Percentiles rank a stretch among this genome's conserved stretches.
Evolutionary conservation across 2,329 filamentous ascomycete genomes (phyloP).

Genomic region (Diaporthe humulicola): DNA sequence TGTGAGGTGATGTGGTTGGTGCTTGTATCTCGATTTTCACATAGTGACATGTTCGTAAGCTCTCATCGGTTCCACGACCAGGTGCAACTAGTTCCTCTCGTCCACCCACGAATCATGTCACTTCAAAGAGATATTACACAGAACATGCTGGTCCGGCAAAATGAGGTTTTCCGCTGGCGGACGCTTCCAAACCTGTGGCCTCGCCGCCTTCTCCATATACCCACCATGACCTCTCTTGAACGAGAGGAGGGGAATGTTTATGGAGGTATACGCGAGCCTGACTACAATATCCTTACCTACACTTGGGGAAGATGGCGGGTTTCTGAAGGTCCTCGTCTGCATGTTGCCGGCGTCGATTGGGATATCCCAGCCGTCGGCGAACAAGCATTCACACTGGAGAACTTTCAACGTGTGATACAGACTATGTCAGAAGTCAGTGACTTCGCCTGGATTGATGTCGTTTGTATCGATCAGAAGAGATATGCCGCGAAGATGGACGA

Average conservation of each 20-base stretch:
- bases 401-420: not conserved
- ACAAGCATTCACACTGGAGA: not conserved
- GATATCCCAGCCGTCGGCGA: not conserved
- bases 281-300: constrained; percentile 12
- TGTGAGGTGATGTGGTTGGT: too few species aligned
- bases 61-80: too few species aligned
- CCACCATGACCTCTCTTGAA: constrained; percentile 18
- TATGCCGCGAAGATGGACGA: constrained; percentile 13
- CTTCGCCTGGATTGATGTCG: not conserved
- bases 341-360: not conserved
- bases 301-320: constrained; percentile 21
- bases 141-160: too few species aligned
- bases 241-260: not conserved
- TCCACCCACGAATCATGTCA: too few species aligned
- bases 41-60: too few species aligned
- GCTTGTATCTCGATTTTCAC: too few species aligned
- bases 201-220: constrained; percentile 7
- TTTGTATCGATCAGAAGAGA: constrained; percentile 8
- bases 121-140: too few species aligned
- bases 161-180: not conserved
- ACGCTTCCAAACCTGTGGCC: not conserved
- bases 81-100: too few species aligned
- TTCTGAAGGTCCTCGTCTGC: not conserved
- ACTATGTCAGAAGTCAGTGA: not conserved
- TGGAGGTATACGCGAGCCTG: not conserved